A percentile compares a stretch with the other conserved stretches of the same genome.
These are phyloP conservation scores for Rhodotorula sp. DNA, from an alignment of 1,284 basidiomycete genomes.

Conservation along the genomic window DNA sequence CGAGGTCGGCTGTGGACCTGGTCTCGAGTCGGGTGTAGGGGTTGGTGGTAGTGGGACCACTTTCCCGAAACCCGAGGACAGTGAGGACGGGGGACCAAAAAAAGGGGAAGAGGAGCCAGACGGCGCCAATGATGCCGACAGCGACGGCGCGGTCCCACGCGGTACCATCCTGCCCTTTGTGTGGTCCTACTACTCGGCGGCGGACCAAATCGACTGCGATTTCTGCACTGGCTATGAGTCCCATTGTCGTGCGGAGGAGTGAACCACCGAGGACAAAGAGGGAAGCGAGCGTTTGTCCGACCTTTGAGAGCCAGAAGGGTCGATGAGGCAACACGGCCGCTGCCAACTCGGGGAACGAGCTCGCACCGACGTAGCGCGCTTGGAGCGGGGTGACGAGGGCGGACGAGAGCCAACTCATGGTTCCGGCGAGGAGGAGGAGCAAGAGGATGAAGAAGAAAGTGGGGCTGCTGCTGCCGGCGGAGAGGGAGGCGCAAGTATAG, in stretches of 20 bases:
- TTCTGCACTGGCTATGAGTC: slow-evolving; percentile 28
- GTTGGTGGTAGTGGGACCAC: slow-evolving; percentile 11
- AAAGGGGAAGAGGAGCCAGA: slow-evolving; percentile 31
- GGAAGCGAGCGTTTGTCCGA: slow-evolving; percentile 37
- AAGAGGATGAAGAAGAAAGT: slow-evolving; percentile 40
- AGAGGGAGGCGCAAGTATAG: slow-evolving; percentile 41
- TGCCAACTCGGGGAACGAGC: slow-evolving; percentile 30
- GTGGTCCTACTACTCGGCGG: slow-evolving; percentile 4
- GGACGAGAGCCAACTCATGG: slow-evolving; percentile 43
- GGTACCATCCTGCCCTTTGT: too few species aligned
- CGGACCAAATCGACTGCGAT: slow-evolving; percentile 37
- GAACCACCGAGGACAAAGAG: slow-evolving; percentile 23
- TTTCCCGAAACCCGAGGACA: slow-evolving; percentile 30
- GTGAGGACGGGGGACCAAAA: slow-evolving; percentile 21
- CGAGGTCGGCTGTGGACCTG: slow-evolving; percentile 10
- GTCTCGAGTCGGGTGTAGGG: slow-evolving; percentile 18
- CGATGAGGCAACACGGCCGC: slow-evolving; percentile 44
- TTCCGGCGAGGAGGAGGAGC: slow-evolving; percentile 31
- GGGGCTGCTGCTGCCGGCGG: slow-evolving; percentile 19
- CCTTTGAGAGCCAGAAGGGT: slow-evolving; percentile 29
- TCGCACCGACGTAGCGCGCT: slow-evolving; percentile 46
- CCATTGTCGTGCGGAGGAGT: slow-evolving; percentile 22
- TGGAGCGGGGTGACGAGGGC: slow-evolving; percentile 41
- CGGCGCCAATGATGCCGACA: slow-evolving; percentile 23
- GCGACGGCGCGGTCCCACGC: slow-evolving; percentile 27